Conservation (phyloP, 73 alveolate genomes). For the Blepharisma japonicum region DNA sequence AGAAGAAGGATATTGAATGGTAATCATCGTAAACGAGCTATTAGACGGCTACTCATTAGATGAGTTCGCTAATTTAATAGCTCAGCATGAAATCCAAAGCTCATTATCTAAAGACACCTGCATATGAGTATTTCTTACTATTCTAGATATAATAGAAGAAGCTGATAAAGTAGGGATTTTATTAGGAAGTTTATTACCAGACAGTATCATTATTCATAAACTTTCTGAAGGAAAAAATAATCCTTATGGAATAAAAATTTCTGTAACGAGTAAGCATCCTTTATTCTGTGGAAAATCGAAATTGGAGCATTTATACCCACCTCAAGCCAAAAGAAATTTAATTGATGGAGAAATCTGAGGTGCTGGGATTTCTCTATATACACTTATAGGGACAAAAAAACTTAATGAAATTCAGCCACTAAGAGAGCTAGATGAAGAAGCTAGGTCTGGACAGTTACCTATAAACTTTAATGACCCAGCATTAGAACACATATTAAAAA, state of each 20-base stretch:
- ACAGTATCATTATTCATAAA: background rate
- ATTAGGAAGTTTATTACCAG: background rate
- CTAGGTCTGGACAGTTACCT: background rate
- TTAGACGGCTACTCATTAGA: constrained; percentile 4
- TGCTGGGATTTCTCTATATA: constrained; percentile 9
- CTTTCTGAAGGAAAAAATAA: background rate
- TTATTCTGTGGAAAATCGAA: constrained; percentile 1
- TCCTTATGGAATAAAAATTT: background rate
- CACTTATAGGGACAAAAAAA: background rate
- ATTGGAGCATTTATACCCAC: constrained; percentile 7
- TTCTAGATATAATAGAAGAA: background rate
- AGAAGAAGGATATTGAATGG: constrained; percentile 9
- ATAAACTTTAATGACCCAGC: background rate
- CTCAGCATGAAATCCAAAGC: background rate
- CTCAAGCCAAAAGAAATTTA: background rate
- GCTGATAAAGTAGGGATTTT: background rate
- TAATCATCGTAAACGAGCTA: background rate
- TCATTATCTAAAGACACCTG: background rate
- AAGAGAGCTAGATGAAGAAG: background rate
- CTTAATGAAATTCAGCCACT: background rate
- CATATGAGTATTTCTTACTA: background rate
- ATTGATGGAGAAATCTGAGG: constrained; percentile 18
- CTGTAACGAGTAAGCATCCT: background rate
- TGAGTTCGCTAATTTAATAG: background rate
- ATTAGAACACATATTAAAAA: background rate